Base-by-base conservation (phyloP, 2,329 filamentous ascomycete species). In the Colletotrichum theobromicola region DNA sequence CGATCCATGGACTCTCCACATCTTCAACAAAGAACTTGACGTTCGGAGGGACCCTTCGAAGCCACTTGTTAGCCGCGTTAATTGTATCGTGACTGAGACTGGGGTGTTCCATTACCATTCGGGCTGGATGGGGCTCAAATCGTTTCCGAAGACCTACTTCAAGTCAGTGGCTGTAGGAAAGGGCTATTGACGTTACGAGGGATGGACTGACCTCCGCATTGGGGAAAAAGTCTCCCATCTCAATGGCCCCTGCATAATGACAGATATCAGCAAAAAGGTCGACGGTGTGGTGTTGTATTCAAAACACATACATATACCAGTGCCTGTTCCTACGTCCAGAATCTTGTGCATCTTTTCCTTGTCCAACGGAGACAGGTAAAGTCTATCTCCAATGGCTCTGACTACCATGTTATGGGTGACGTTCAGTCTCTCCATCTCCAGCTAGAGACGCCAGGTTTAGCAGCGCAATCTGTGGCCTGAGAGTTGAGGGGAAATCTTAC, bases 251-350 rank as follows among this genome's bases (percentile, higher is more conserved):
- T 67, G 55, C 16, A 35, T 15, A 2, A 12, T 7, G 4, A 1
- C 1, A 12, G 1, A 61, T 18, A 0, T 34, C 9, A 32, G 28
- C 2, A 9, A 4, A 0, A 16, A 61, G 42, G 10, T 21, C 5
- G 0, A 3, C 37, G 10, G 18, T 42, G 10, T 1, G 7, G 30
- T 1, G 7, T 61, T n/a, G 2, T 2, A 10, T n/a, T 13, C 4
- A n/a, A 55, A 61, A 12, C 7, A 30, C n/a, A 1, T 57, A 57
- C 64, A 67, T 3, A 57, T 67, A 28, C 64, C 91, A 1, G 90
- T 91, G 18, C 91, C 92, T 9, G 89, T 91, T 58, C 90, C 90
- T 9, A 92, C 83, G 77, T 92, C 90, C 15, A 92, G 83, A 18
- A 92, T 87, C 21, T 84, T 84, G 5, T 74, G 64, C 1, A 70